Evolutionary conservation across 2,329 filamentous ascomycete genomes (phyloP).

Genomic region (Cytospora leucostoma): DNA sequence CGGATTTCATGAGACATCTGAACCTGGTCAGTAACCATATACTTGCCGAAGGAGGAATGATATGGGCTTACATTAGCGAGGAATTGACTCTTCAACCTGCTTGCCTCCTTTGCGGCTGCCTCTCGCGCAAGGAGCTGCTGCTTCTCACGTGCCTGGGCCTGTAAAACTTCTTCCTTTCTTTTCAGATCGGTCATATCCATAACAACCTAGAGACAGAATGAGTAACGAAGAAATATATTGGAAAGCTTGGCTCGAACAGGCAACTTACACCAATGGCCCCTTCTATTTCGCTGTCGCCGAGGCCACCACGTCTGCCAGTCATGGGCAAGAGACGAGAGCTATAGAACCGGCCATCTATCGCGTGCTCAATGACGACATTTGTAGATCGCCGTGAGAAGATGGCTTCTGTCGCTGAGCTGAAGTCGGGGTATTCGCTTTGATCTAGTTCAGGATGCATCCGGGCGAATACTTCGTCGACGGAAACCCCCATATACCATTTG

Average conservation of each 20-base stretch:
- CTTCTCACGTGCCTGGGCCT: constrained; percentile 68
- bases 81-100: constrained; percentile 77
- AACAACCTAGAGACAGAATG: constrained; percentile 43
- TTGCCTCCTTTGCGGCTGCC: constrained; percentile 77
- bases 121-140: constrained; percentile 71
- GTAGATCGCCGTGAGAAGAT: constrained; percentile 62
- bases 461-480: constrained; percentile 65
- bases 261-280: constrained; percentile 71
- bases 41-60: neutral
- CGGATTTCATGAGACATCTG: constrained; percentile 67
- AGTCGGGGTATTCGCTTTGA: constrained; percentile 48
- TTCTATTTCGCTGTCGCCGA: constrained; percentile 58
- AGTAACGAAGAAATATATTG: no score
- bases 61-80: constrained; percentile 58
- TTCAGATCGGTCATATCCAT: constrained; percentile 78
- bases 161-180: constrained; percentile 62
- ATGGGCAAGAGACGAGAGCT: constrained; percentile 72
- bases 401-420: constrained; percentile 61
- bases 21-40: constrained; percentile 41
- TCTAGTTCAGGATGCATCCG: constrained; percentile 46
- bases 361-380: constrained; percentile 66
- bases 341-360: constrained; percentile 65
- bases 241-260: no score
- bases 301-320: constrained; percentile 56
- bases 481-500: constrained; percentile 24